Conservation (phyloP, 1,284 basidiomycete species). For the Ceratobasidium sp. region DNA sequence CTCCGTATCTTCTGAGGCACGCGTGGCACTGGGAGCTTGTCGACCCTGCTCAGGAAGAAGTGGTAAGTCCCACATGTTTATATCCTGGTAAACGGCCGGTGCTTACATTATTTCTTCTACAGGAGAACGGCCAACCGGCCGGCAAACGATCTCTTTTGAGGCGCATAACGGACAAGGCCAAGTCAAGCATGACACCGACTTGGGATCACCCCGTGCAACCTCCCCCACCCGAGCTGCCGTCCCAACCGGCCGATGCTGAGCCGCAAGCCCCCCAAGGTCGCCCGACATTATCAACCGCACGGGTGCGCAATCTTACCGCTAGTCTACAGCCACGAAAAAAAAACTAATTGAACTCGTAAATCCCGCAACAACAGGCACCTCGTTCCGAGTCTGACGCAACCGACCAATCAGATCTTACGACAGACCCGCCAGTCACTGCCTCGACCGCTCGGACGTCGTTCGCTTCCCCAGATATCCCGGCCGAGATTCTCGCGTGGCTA, state of each 20-base stretch:
- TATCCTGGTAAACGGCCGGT: background rate
- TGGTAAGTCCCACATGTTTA: background rate
- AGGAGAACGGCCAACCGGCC: too few species aligned
- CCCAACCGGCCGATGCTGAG: background rate
- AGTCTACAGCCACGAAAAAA: background rate
- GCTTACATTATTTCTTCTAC: too few species aligned
- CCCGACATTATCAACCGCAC: background rate
- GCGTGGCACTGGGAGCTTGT: too few species aligned
- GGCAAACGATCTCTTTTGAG: background rate
- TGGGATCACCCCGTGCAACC: too few species aligned
- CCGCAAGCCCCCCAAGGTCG: background rate
- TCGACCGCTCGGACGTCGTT: slow-evolving; percentile 3
- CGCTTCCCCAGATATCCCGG: background rate
- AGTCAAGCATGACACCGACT: background rate
- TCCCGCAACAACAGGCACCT: background rate
- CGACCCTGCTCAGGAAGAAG: background rate
- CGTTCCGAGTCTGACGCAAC: background rate
- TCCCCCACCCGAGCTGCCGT: too few species aligned
- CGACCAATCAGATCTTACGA: background rate
- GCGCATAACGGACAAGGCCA: slow-evolving; percentile 2
- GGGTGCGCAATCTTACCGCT: background rate
- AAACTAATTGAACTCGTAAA: background rate
- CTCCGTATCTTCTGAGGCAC: background rate
- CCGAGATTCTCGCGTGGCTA: background rate
- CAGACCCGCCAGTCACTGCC: background rate